Conservation (phyloP, 83 land plant species). For the Thuja plicata region DNA sequence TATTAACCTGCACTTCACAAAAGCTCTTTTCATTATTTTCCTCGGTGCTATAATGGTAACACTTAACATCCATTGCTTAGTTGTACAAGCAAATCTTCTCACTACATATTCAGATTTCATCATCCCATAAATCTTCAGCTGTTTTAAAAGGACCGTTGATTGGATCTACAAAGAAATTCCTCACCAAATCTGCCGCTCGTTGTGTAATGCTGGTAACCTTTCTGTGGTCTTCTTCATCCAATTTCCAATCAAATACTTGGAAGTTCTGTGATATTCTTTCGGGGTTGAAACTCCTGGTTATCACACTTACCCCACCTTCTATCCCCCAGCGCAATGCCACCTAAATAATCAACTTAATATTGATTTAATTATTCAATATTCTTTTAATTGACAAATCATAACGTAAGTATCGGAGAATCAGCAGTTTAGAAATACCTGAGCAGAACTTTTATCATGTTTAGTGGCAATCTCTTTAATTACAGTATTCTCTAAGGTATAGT, state of each 20-base stretch:
- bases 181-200: slow-evolving; percentile 10
- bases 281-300: slow-evolving; percentile 42
- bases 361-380: not conserved
- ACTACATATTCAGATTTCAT: slow-evolving; percentile 20
- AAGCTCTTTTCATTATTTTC: too few species aligned
- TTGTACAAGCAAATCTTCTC: too few species aligned
- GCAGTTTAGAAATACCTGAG: slow-evolving; percentile 35
- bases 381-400: not conserved
- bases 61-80: too few species aligned
- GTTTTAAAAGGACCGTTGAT: slow-evolving; percentile 29
- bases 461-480: slow-evolving; percentile 43
- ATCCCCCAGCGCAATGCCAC: slow-evolving; percentile 50
- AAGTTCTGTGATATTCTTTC: slow-evolving; percentile 27
- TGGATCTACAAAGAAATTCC: slow-evolving; percentile 19
- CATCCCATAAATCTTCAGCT: slow-evolving; percentile 29
- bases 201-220: slow-evolving; percentile 21
- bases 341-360: slow-evolving; percentile 12
- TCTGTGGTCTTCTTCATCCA: slow-evolving; percentile 23
- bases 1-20: too few species aligned
- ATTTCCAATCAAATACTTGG: slow-evolving; percentile 12
- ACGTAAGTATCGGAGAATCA: not conserved
- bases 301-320: slow-evolving; percentile 35
- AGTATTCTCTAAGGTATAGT: slow-evolving; percentile 26
- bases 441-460: slow-evolving; percentile 45
- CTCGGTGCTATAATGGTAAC: too few species aligned